These are phyloP conservation scores for Saksenaea oblongispora DNA, from an alignment of 371 early-diverging fungal species.

Conservation along the genomic window DNA sequence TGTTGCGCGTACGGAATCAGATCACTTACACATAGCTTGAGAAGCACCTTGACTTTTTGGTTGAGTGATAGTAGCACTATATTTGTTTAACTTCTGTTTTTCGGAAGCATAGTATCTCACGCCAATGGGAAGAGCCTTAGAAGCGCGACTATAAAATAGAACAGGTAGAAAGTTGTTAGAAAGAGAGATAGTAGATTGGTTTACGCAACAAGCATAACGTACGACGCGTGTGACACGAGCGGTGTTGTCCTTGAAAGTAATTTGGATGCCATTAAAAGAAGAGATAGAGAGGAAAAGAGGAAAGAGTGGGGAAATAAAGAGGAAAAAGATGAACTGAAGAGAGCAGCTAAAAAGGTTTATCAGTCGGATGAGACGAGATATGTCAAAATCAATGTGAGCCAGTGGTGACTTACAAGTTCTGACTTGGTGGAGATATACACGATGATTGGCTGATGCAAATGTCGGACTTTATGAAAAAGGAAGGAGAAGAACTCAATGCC, in stretches of 20 bases:
- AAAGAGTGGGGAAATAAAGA: slow-evolving; percentile 10
- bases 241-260: slow-evolving; percentile 32
- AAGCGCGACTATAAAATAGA: slow-evolving; percentile 15
- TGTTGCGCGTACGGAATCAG: slow-evolving; percentile 73
- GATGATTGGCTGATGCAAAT: neutral
- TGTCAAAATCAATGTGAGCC: slow-evolving; percentile 4
- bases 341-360: slow-evolving; percentile 2
- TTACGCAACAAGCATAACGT: slow-evolving; percentile 12
- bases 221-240: slow-evolving; percentile 26
- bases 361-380: slow-evolving; percentile 1
- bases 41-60: slow-evolving; percentile 93
- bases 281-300: neutral
- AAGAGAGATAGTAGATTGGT: neutral
- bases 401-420: slow-evolving; percentile 3
- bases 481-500: neutral
- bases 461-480: neutral
- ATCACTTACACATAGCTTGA: slow-evolving; percentile 92
- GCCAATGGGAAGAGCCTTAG: slow-evolving; percentile 32
- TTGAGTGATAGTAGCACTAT: slow-evolving; percentile 87
- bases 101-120: slow-evolving; percentile 44
- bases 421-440: slow-evolving; percentile 1
- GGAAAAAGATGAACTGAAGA: slow-evolving; percentile 6
- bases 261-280: slow-evolving; percentile 37
- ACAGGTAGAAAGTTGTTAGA: neutral
- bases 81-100: slow-evolving; percentile 65